Evolutionary conservation across 495 filamentous ascomycete species (phyloP).

Genomic region (Penicillium chermesinum): DNA sequence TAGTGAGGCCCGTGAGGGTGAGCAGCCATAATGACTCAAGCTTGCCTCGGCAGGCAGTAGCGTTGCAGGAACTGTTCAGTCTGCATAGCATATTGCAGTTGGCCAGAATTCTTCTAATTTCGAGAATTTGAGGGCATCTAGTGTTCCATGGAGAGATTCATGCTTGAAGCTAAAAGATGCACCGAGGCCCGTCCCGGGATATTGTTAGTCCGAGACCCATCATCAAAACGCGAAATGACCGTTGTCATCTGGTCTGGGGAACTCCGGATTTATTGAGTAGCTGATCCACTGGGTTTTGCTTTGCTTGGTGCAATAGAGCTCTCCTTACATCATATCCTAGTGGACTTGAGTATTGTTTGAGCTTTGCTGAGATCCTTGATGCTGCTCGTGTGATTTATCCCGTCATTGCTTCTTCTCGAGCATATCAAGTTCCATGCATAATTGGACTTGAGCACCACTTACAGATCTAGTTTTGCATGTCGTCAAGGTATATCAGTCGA

Average conservation of each 20-base stretch:
- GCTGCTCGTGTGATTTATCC: neutral
- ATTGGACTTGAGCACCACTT: neutral
- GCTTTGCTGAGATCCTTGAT: neutral
- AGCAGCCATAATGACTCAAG: conserved; percentile 12
- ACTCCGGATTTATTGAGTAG: neutral
- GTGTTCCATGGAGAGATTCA: no score
- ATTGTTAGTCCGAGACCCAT: neutral
- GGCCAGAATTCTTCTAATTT: neutral
- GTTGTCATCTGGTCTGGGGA: neutral
- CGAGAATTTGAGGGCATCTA: neutral
- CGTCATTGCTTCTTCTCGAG: neutral
- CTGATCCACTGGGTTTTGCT: neutral
- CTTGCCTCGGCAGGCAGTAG: conserved; percentile 1
- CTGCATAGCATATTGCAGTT: neutral
- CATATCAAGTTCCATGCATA: neutral
- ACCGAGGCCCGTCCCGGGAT: no score
- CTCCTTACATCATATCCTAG: neutral
- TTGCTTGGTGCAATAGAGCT: neutral
- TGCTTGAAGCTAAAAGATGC: no score
- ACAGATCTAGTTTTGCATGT: neutral
- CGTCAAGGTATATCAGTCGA: no score
- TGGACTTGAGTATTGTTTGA: neutral
- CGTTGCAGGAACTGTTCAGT: neutral
- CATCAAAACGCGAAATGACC: neutral
- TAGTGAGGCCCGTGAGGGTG: neutral